A percentile compares a stretch with the other conserved stretches of the same genome.
These are phyloP conservation scores for Phytopythium oedochilum DNA, from an alignment of 352 stramenopile genomes.

Conservation along the genomic window DNA sequence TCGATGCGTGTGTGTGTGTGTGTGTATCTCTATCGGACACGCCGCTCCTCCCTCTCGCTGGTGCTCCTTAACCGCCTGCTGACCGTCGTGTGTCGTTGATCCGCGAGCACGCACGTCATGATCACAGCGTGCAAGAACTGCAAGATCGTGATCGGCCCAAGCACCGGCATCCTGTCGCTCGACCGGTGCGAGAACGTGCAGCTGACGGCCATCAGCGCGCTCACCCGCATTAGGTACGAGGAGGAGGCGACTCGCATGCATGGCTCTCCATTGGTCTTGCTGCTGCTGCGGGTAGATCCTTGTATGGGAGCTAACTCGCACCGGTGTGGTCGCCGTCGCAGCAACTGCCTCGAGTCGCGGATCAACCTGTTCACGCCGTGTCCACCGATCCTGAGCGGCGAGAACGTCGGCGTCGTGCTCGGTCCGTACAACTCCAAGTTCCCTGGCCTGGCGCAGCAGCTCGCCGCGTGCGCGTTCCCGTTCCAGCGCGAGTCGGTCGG, in stretches of 20 bases:
- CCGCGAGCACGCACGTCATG: slow-evolving; percentile 76
- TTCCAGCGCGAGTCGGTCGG: slow-evolving; percentile 44
- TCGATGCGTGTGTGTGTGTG: neutral
- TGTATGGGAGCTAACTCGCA: too few relatives aligned
- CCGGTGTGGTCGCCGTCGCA: too few relatives aligned
- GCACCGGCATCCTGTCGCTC: slow-evolving; percentile 89
- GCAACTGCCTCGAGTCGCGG: slow-evolving; percentile 92
- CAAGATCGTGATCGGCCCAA: slow-evolving; percentile 94
- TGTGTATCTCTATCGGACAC: neutral
- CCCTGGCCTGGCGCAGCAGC: slow-evolving; percentile 79
- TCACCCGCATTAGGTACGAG: slow-evolving; percentile 84
- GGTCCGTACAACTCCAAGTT: slow-evolving; percentile 96
- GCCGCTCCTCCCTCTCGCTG: neutral
- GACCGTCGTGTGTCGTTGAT: neutral
- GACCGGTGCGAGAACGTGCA: slow-evolving; percentile 94
- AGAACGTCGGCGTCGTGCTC: slow-evolving; percentile 94
- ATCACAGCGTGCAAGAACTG: slow-evolving; percentile 94
- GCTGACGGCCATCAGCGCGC: slow-evolving; percentile 82
- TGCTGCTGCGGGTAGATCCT: too few relatives aligned
- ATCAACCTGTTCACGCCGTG: slow-evolving; percentile 91
- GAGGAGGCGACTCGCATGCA: too few relatives aligned
- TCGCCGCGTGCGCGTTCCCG: slow-evolving; percentile 40
- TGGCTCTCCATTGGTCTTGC: too few relatives aligned
- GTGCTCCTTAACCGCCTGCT: slow-evolving; percentile 47
- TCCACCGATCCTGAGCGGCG: slow-evolving; percentile 90